These are phyloP conservation scores for Sporormia fimetaria DNA, from an alignment of 495 filamentous ascomycete genomes.

Conservation along the genomic window DNA sequence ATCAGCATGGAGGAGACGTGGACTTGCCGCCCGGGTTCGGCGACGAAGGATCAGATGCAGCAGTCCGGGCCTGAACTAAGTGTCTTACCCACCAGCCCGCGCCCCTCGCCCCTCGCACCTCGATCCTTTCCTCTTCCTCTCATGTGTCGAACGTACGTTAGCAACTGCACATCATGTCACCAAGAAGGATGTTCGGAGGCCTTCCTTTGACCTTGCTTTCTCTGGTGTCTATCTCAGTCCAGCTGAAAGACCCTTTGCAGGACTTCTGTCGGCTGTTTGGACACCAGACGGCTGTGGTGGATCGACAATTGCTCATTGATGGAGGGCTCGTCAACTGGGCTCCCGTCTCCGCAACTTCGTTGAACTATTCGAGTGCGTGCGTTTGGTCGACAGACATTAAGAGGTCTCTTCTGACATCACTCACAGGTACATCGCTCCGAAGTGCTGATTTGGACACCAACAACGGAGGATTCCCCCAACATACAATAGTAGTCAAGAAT, in stretches of 20 bases:
- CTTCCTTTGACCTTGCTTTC: too few species aligned
- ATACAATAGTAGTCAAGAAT: conserved; percentile 39
- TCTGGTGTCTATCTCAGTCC: conserved; percentile 1
- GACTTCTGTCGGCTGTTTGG: conserved; percentile 15
- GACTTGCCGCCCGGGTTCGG: too few species aligned
- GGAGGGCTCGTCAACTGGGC: conserved; percentile 13
- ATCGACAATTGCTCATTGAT: conserved; percentile 15
- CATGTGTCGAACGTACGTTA: too few species aligned
- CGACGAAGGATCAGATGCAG: too few species aligned
- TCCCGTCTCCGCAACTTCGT: conserved; percentile 2
- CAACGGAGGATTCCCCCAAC: conserved; percentile 36
- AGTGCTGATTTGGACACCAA: conserved; percentile 8
- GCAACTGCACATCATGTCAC: too few species aligned
- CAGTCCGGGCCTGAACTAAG: too few species aligned
- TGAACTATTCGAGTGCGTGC: conserved; percentile 20
- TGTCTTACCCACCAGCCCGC: too few species aligned
- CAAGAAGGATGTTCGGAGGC: too few species aligned
- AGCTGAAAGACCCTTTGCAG: conserved; percentile 13
- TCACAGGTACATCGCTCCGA: conserved; percentile 12
- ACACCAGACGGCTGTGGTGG: conserved; percentile 16
- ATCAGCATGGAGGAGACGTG: too few species aligned
- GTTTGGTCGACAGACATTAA: too few species aligned
- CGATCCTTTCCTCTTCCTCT: too few species aligned
- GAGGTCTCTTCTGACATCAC: neutral
- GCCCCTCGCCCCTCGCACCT: too few species aligned